Evolutionary conservation across 2,329 filamentous ascomycete species (phyloP), one percentile per base, ranked within the genome.

Genomic region (Phialophora expanda): DNA sequence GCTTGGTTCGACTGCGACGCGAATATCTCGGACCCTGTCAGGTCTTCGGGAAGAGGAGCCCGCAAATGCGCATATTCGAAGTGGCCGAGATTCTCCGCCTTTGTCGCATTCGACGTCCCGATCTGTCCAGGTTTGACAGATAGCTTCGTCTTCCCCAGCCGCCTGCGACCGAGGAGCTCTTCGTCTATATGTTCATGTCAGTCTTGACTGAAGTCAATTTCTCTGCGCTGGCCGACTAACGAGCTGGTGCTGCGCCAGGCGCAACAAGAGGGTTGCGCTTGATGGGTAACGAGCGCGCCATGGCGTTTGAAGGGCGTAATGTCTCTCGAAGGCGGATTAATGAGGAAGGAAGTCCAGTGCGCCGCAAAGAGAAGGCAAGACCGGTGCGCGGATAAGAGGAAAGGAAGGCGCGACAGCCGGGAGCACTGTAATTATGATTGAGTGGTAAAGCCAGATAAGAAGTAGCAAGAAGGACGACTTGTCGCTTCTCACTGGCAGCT

Each of bases 21-120:
- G 83, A 98, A 98, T 74, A 99, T 96, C 75, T 95, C 95, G 5
- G 93, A 97, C 30, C 85, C 85, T 67, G 89, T 87, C 72, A 98
- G 89, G 70, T 95, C 93, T 79, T 93, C 95, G 57, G 95, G 95
- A 55, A 99, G 82, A 14, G 95, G 94, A 67, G 93, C 94, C 75
- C 94, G 90, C 57, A 99, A 85, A 77, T 99, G 95, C 70, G 93
- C 94, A 78, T 99, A 99, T 79, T 98, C 95, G 77, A 99, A 97
- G 55, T 89, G 87, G 59, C 92, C 92, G 67, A 95, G 83, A 72
- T 90, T 88, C 71, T 89, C 85, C 55, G 87, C 83, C 76, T 92
- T 91, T 64, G 88, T 87, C 69, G 92, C 89, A 77, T 88, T 90
- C 46, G 86, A 85, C 9, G 87, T 86, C 66, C 87, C 87, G n/a